Evolutionary conservation across 164 flowering plant genomes (phyloP).

Genomic region (Vitis rotundifolia): DNA sequence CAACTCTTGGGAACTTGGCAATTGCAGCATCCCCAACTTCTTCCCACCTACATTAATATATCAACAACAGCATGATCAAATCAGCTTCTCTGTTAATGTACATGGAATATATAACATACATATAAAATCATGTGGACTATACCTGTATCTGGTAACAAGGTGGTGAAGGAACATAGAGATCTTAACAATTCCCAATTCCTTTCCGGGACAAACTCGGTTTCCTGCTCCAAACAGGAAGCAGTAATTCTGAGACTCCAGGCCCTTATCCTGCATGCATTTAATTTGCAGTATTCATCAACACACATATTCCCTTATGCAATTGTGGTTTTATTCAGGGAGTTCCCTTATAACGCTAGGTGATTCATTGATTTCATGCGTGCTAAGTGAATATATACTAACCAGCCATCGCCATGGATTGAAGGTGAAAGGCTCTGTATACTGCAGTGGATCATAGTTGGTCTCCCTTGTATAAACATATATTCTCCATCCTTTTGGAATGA

Average conservation of each 20-base stretch:
- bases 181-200: slow-evolving; percentile 43
- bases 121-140: neutral
- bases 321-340: no score
- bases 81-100: no score
- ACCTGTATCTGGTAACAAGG: slow-evolving; percentile 50
- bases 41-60: slow-evolving; percentile 52
- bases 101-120: neutral
- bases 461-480: slow-evolving; percentile 55
- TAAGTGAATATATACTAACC: slow-evolving; percentile 27
- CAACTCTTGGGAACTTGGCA: slow-evolving; percentile 62
- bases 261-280: slow-evolving; percentile 26
- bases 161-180: slow-evolving; percentile 49
- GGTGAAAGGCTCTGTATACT: slow-evolving; percentile 48
- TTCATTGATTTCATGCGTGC: neutral
- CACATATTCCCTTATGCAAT: no score
- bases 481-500: slow-evolving; percentile 64
- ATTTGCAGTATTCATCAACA: no score
- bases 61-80: neutral
- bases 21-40: slow-evolving; percentile 50
- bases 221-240: slow-evolving; percentile 52
- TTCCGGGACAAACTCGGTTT: slow-evolving; percentile 48
- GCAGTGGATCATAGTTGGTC: slow-evolving; percentile 43
- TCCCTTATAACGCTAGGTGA: neutral
- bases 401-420: slow-evolving; percentile 72
- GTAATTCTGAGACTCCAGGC: slow-evolving; percentile 28